Conservation (phyloP, 2,329 filamentous ascomycete species). For the Penicillium sp. region DNA sequence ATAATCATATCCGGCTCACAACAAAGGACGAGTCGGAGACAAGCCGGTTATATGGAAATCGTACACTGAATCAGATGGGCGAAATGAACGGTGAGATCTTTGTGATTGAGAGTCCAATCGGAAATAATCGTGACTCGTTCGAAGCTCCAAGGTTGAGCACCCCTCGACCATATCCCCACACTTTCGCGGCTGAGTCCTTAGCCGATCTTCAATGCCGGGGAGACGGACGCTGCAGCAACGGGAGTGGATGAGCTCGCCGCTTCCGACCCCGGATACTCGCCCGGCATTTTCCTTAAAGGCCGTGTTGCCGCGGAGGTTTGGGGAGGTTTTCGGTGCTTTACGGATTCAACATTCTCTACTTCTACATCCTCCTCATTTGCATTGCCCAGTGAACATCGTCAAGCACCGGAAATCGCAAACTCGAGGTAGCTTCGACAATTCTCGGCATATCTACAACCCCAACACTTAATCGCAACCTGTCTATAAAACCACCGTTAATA, state of each 20-base stretch:
- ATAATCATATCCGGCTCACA: slow-evolving; percentile 22
- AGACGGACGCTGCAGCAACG: slow-evolving; percentile 10
- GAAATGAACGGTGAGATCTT: no score
- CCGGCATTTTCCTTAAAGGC: slow-evolving; percentile 44
- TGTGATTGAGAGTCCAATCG: no score
- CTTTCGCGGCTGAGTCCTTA: slow-evolving; percentile 35
- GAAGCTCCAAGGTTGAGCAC: not conserved
- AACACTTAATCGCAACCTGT: not conserved
- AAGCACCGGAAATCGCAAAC: not conserved
- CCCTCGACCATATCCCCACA: slow-evolving; percentile 18
- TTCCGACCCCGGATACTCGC: slow-evolving; percentile 32
- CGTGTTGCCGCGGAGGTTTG: slow-evolving; percentile 10
- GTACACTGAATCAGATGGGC: not conserved
- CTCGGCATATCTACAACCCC: slow-evolving; percentile 8
- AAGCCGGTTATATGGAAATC: not conserved
- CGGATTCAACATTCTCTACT: not conserved
- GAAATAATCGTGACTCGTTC: not conserved
- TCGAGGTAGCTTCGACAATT: not conserved
- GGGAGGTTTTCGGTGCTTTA: slow-evolving; percentile 6
- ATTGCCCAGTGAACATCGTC: not conserved
- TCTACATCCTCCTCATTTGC: slow-evolving; percentile 1
- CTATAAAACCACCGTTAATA: slow-evolving; percentile 25
- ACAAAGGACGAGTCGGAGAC: not conserved
- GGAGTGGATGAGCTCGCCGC: slow-evolving; percentile 18
- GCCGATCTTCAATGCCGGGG: slow-evolving; percentile 37